Percentiles rank a stretch among this genome's conserved stretches.
Conservation (phyloP, 2,329 filamentous ascomycete genomes). For the Venturiaceae sp. region DNA sequence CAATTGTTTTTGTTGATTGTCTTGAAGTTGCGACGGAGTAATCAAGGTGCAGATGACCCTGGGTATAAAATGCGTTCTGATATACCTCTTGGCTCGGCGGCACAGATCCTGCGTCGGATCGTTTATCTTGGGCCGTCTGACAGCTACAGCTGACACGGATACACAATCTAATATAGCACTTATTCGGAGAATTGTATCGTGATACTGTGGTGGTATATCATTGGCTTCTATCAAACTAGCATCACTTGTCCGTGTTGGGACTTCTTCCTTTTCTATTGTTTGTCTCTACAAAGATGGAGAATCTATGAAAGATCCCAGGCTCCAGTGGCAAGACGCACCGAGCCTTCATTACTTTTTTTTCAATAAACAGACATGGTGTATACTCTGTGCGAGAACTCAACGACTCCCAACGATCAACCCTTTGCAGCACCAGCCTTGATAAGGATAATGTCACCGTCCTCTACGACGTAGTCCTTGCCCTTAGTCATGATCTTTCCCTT, state of each 20-base stretch:
- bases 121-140: not conserved
- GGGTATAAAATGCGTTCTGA: not conserved
- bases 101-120: too few species aligned
- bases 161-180: not conserved
- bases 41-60: not conserved
- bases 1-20: not conserved
- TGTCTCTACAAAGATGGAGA: too few species aligned
- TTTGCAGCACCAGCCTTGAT: slow-evolving; percentile 87
- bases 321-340: not conserved
- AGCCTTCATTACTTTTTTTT: not conserved
- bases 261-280: too few species aligned
- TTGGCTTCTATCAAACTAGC: not conserved
- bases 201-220: not conserved
- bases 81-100: not conserved
- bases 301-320: not conserved
- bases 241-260: too few species aligned
- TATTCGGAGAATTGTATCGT: not conserved
- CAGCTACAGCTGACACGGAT: not conserved
- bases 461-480: slow-evolving; percentile 90
- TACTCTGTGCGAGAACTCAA: not conserved
- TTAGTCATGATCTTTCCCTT: slow-evolving; percentile 98
- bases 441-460: slow-evolving; percentile 73
- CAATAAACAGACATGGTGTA: not conserved
- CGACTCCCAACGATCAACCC: slow-evolving; percentile 13
- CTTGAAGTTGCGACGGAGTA: not conserved